These are phyloP conservation scores for Dothideomycetes sp. DNA, from an alignment of 2,329 filamentous ascomycete species.

Conservation along the genomic window DNA sequence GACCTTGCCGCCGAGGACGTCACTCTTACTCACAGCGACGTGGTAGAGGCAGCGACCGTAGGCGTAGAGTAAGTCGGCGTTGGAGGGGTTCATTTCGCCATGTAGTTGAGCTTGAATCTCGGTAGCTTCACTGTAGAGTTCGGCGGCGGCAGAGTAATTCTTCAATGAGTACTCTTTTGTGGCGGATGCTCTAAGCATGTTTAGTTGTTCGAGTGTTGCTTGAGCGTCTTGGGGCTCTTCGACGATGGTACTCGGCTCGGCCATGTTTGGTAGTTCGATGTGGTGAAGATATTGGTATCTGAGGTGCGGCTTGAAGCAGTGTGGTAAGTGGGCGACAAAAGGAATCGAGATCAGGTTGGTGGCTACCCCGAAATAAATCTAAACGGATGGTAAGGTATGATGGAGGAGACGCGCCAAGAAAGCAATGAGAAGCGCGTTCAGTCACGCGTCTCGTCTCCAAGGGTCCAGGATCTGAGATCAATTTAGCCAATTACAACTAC, in stretches of 20 bases:
- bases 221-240: conserved; percentile 6
- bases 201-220: conserved; percentile 44
- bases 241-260: not conserved
- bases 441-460: too few relatives aligned
- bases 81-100: conserved; percentile 80
- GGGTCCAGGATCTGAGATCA: too few relatives aligned
- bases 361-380: not conserved
- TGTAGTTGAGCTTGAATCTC: conserved; percentile 85
- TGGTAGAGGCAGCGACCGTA: conserved; percentile 93
- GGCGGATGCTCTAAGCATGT: conserved; percentile 67
- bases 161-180: conserved; percentile 80
- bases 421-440: too few relatives aligned
- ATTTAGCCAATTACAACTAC: too few relatives aligned
- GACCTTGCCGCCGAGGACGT: conserved; percentile 79
- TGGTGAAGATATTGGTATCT: not conserved
- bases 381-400: too few relatives aligned
- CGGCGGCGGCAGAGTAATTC: conserved; percentile 75
- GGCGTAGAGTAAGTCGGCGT: conserved; percentile 86
- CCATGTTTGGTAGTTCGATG: conserved; percentile 1
- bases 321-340: not conserved
- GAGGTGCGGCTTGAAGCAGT: too few relatives aligned
- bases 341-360: not conserved
- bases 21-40: conserved; percentile 86
- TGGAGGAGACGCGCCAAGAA: too few relatives aligned
- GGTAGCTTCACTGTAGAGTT: conserved; percentile 78